A percentile compares a stretch with the other conserved stretches of the same genome.
Evolutionary conservation across 345 rosid species (phyloP).

Genomic region (Melaleuca quinquenervia): DNA sequence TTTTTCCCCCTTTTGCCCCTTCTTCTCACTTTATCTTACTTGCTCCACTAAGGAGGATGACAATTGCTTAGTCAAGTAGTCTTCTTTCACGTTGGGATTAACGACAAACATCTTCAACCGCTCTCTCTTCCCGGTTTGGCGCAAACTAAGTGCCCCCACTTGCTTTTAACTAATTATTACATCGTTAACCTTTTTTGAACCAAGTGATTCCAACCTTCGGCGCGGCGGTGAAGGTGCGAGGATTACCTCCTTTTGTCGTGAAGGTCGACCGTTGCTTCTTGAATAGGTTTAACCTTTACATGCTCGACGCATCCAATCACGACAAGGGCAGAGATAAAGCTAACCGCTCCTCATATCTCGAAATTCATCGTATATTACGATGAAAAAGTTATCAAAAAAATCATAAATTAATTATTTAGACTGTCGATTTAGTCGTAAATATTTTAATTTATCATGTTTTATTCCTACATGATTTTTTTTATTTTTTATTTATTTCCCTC

Average conservation of each 20-base stretch:
- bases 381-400: neutral
- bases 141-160: neutral
- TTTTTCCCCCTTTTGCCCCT: too few species aligned
- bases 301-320: neutral
- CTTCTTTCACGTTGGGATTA: neutral
- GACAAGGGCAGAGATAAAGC: neutral
- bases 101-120: neutral
- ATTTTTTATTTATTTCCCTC: neutral
- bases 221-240: neutral
- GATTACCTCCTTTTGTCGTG: neutral
- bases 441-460: rapidly evolving
- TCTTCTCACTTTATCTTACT: too few species aligned
- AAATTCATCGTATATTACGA: rapidly evolving
- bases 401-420: rapidly evolving
- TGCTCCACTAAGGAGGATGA: too few species aligned
- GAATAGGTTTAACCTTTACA: neutral
- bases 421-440: rapidly evolving
- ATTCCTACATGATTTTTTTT: neutral
- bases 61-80: neutral
- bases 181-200: neutral
- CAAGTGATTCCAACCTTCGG: neutral
- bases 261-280: neutral
- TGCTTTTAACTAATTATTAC: neutral
- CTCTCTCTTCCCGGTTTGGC: neutral
- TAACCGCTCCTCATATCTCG: neutral